A percentile compares a stretch with the other conserved stretches of the same genome.
These are phyloP conservation scores for Colletotrichum sp. DNA, from an alignment of 2,329 filamentous ascomycete genomes.

Conservation along the genomic window DNA sequence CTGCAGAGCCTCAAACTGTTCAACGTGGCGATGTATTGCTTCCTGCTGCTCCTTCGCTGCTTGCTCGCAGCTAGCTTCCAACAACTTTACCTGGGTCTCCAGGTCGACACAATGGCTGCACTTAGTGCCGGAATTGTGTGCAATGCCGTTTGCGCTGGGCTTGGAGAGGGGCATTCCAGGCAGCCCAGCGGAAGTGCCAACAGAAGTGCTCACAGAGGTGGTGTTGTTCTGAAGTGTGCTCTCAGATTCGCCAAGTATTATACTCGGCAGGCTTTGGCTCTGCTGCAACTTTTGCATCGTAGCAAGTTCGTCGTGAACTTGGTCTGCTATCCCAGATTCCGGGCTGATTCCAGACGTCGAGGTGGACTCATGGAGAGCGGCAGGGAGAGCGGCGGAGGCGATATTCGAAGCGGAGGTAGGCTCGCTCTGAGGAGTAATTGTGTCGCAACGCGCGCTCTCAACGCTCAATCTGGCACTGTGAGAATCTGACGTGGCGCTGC, in stretches of 20 bases:
- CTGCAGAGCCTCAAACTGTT: constrained; percentile 90
- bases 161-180: not conserved
- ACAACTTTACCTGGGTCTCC: not conserved
- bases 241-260: not conserved
- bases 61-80: not conserved
- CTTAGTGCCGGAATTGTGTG: not conserved
- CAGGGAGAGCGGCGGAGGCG: not conserved
- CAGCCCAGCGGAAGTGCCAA: not conserved
- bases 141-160: not conserved
- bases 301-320: not conserved
- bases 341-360: not conserved
- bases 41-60: constrained; percentile 52
- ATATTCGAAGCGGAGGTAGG: not conserved
- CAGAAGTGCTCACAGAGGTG: not conserved
- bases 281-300: not conserved
- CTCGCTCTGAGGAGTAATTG: not conserved
- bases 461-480: not conserved
- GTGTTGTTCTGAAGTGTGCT: not conserved
- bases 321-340: not conserved
- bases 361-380: not conserved
- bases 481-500: not conserved
- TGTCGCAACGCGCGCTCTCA: not conserved
- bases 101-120: constrained; percentile 8
- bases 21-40: constrained; percentile 82
- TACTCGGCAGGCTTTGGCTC: not conserved